Percentiles rank a stretch among this genome's conserved stretches.
Conservation (phyloP, 2,329 filamentous ascomycete species). For the Hypoxylon sp. region DNA sequence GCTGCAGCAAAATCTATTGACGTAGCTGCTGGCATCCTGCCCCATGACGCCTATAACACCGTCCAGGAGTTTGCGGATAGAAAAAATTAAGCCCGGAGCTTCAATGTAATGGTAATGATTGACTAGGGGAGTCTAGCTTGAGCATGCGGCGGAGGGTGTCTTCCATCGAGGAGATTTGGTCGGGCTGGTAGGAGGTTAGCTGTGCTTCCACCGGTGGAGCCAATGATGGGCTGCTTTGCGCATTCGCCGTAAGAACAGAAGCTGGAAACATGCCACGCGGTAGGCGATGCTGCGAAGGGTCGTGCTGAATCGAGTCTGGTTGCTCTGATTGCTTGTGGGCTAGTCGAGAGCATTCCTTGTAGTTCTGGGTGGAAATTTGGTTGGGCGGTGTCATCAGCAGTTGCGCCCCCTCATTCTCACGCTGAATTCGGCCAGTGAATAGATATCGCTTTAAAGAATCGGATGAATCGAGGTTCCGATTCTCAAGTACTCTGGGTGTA, state of each 20-base stretch:
- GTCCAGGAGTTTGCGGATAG: slow-evolving; percentile 23
- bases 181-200: slow-evolving; percentile 43
- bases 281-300: slow-evolving; percentile 28
- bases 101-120: slow-evolving; percentile 24
- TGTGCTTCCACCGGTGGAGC: slow-evolving; percentile 34
- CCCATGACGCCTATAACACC: slow-evolving; percentile 42
- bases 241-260: slow-evolving; percentile 42
- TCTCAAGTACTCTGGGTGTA: slow-evolving; percentile 37
- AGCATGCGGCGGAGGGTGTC: slow-evolving; percentile 66
- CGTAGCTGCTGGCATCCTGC: slow-evolving; percentile 16
- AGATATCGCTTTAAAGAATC: slow-evolving; percentile 70
- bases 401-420: slow-evolving; percentile 22
- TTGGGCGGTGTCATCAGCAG: slow-evolving; percentile 26
- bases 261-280: slow-evolving; percentile 48
- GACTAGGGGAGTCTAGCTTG: slow-evolving; percentile 53
- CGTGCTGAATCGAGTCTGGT: slow-evolving; percentile 26
- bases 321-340: slow-evolving; percentile 17
- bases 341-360: slow-evolving; percentile 8
- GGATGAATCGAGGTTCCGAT: slow-evolving; percentile 51
- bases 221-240: slow-evolving; percentile 33
- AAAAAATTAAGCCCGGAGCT: slow-evolving; percentile 11
- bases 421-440: slow-evolving; percentile 57
- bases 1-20: slow-evolving; percentile 30
- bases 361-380: not conserved
- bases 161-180: slow-evolving; percentile 64